Percentiles rank a stretch among this genome's conserved stretches.
Evolutionary conservation across 129 eudicot species (phyloP).

Genomic region (Calendula officinalis): DNA sequence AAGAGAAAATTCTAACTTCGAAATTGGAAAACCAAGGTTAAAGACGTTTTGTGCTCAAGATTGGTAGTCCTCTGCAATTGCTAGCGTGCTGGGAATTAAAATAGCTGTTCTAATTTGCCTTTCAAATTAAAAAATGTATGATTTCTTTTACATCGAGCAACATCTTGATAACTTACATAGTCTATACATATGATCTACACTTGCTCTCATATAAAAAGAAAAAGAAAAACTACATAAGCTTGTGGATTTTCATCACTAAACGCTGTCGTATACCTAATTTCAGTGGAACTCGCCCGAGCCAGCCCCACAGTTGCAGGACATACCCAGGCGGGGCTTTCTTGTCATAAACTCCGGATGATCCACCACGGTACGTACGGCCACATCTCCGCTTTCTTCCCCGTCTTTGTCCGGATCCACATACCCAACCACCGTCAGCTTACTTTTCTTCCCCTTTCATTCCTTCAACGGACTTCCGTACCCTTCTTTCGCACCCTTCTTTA

Average conservation of each 20-base stretch:
- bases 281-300: conserved; percentile 44
- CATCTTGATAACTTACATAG: no score
- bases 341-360: conserved; percentile 66
- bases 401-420: conserved; percentile 56
- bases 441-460: conserved; percentile 64
- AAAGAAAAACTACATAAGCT: conserved; percentile 32
- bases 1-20: no score
- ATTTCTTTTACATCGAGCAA: no score
- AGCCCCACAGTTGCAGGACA: conserved; percentile 32
- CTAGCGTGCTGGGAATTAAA: no score
- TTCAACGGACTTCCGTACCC: conserved; percentile 49
- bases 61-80: no score
- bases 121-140: no score
- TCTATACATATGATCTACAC: no score
- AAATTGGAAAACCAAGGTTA: no score
- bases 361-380: conserved; percentile 63
- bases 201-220: neutral
- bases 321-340: conserved; percentile 63
- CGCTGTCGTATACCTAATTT: conserved; percentile 46
- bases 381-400: conserved; percentile 47
- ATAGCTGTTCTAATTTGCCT: no score
- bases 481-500: conserved; percentile 64
- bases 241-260: conserved; percentile 64
- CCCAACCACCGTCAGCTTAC: conserved; percentile 50
- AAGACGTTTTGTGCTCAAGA: no score